Evolutionary conservation across 1,284 basidiomycete genomes (phyloP).

Genomic region (Austroboletus rostrupii): DNA sequence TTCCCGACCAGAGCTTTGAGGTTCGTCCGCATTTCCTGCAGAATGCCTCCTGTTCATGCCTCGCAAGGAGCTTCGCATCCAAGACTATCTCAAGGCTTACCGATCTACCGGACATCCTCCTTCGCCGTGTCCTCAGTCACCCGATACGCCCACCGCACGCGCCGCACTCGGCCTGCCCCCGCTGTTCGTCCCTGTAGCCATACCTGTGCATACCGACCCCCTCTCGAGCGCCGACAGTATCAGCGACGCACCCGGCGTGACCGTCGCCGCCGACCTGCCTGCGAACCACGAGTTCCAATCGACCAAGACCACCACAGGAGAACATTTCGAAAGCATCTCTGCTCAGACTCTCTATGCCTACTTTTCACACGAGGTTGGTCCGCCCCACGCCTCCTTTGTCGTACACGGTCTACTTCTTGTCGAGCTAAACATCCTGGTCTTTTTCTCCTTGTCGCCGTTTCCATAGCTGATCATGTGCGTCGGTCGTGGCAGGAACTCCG

Average conservation of each 20-base stretch:
- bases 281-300: conserved; percentile 30
- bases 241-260: conserved; percentile 4
- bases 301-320: conserved; percentile 13
- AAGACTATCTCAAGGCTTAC: conserved; percentile 38
- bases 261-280: conserved; percentile 22
- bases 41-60: background rate
- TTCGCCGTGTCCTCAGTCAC: conserved; percentile 32
- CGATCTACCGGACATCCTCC: conserved; percentile 31
- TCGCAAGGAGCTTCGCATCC: conserved; percentile 34
- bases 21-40: conserved; percentile 9
- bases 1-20: conserved; percentile 27
- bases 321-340: conserved; percentile 31
- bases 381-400: background rate
- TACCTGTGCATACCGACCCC: conserved; percentile 12
- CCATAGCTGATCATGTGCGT: conserved; percentile 10
- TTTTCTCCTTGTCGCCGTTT: background rate
- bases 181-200: conserved; percentile 33
- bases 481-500: conserved; percentile 30
- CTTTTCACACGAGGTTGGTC: conserved; percentile 39
- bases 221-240: background rate
- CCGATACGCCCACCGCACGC: conserved; percentile 33
- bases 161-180: conserved; percentile 34
- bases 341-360: conserved; percentile 29
- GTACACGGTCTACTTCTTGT: background rate
- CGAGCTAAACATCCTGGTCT: background rate